Percentiles rank a stretch among this genome's conserved stretches.
phyloP scores from a whole-genome alignment of 1,284 basidiomycete species.

The Lentinus polychrous region DNA sequence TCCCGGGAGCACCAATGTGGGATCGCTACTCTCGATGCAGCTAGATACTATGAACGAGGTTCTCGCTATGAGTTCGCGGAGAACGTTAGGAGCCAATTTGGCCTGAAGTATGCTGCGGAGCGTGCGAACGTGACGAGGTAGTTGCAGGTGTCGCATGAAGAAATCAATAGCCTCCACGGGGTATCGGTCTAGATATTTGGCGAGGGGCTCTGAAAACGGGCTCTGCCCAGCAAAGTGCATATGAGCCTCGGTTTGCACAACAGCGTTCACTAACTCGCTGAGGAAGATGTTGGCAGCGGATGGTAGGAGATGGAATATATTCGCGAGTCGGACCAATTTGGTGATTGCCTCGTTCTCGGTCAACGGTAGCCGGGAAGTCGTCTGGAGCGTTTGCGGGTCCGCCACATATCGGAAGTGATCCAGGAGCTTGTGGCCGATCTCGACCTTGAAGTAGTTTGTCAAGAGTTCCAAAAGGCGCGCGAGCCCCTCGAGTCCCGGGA shows the following conservation, averaged over 20 bases:
- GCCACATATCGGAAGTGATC: conserved; percentile 93
- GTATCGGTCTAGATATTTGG: conserved; percentile 89
- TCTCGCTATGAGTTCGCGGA: conserved; percentile 66
- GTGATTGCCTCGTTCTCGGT: conserved; percentile 89
- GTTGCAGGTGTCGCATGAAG: conserved; percentile 76
- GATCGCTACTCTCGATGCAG: conserved; percentile 52
- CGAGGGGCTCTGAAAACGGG: conserved; percentile 92
- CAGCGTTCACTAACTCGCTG: conserved; percentile 76
- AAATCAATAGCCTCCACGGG: conserved; percentile 80
- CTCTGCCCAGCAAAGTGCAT: conserved; percentile 87
- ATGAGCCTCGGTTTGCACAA: conserved; percentile 91
- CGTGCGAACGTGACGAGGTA: conserved; percentile 72
- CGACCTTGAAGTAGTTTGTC: conserved; percentile 99
- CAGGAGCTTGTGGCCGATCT: conserved; percentile 95
- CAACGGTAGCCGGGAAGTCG: conserved; percentile 72
- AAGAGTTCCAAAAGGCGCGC: conserved; percentile 93
- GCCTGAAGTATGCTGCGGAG: conserved; percentile 78
- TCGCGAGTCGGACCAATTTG: conserved; percentile 90
- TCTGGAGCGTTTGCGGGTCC: conserved; percentile 77
- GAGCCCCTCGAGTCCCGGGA: conserved; percentile 92
- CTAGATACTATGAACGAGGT: conserved; percentile 55
- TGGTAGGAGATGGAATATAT: conserved; percentile 95
- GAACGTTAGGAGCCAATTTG: conserved; percentile 68
- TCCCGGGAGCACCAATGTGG: conserved; percentile 54
- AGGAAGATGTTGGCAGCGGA: conserved; percentile 92